phyloP scores from a whole-genome alignment of 306 rosid species.

The Purshia tridentata region DNA sequence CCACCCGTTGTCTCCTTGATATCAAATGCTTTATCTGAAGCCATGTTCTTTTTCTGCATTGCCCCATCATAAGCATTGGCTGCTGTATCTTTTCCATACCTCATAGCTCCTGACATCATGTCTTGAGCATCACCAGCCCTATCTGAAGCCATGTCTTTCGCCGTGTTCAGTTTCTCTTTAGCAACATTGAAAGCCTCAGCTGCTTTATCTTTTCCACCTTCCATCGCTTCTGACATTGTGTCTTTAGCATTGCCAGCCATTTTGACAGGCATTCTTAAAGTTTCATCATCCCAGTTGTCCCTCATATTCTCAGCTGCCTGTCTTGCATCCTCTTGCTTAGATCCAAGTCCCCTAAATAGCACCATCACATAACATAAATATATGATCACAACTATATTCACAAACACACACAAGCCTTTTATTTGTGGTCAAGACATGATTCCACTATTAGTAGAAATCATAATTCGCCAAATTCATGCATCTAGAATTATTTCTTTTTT shows the following conservation, averaged over 20 bases:
- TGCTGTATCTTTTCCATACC: conserved; percentile 13
- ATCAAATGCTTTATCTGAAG: not conserved
- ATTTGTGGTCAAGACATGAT: no score
- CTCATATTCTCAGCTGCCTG: conserved; percentile 22
- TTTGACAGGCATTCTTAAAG: conserved; percentile 25
- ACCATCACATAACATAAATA: not conserved
- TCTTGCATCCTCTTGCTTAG: conserved; percentile 16
- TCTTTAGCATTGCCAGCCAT: conserved; percentile 14
- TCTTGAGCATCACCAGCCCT: conserved; percentile 9
- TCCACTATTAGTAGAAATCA: no score
- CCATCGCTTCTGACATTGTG: conserved; percentile 14
- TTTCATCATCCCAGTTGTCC: conserved; percentile 17
- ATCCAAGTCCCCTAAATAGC: conserved; percentile 31
- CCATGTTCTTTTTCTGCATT: not conserved
- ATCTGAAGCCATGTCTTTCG: not conserved
- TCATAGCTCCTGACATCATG: not conserved
- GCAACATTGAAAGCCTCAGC: conserved; percentile 8
- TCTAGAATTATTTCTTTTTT: no score
- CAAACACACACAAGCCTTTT: not conserved
- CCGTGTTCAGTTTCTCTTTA: conserved; percentile 9
- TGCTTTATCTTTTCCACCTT: conserved; percentile 18
- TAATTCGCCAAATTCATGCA: no score
- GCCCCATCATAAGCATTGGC: conserved; percentile 15
- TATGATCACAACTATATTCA: not conserved
- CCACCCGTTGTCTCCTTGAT: no score